Base-by-base conservation (phyloP, 306 rosid species). In the Vigna mungo region DNA sequence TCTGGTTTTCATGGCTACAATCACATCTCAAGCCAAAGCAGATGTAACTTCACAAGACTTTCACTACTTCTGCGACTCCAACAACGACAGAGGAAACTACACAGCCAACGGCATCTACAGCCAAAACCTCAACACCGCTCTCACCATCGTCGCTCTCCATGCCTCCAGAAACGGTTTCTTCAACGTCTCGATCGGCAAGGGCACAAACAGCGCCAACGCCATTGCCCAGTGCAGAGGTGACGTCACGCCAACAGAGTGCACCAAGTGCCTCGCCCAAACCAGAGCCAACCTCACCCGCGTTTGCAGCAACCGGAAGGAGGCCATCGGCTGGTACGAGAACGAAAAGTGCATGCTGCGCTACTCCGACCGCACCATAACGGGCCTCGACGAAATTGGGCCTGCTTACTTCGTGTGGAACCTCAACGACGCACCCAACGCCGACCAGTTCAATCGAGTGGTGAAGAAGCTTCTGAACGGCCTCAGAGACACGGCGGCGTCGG, bases 141-240 rank as follows among this genome's bases (percentile, higher is more conserved):
- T 89, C 48, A 27, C 64, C 79, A 65, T 70, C 13, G 52, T 87
- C 20, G 47, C 74, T 7, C 11, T 74, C 58, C 64, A 49, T 14
- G 0, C 66, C 3, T 27, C 18, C 6, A 21, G 18, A 51, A 47
- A 80, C 13, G 84, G 83, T 39, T 89, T 85, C 69, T 64, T 59
- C 76, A 58, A 34, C 16, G 39, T 62, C 30, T 81, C 86, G 0
- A 20, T n/a, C 0, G 89, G 87, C 18, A 0, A 67, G 36, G 49
- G n/a, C 80, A 17, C 81, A 8, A 27, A 82, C 49, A 34, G 27
- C 43, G 87, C 64, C 1, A 51, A 78, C 14, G 84, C 84, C 14
- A 70, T 72, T 3, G 88, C 49, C 1, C 62, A 74, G 32, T 89
- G 90, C 52, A 60, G 88, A 76, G 91, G 89, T 13, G 91, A 87